Base-by-base conservation (phyloP, 371 early-diverging fungal species). In the Apophysomyces trapeziformis region DNA sequence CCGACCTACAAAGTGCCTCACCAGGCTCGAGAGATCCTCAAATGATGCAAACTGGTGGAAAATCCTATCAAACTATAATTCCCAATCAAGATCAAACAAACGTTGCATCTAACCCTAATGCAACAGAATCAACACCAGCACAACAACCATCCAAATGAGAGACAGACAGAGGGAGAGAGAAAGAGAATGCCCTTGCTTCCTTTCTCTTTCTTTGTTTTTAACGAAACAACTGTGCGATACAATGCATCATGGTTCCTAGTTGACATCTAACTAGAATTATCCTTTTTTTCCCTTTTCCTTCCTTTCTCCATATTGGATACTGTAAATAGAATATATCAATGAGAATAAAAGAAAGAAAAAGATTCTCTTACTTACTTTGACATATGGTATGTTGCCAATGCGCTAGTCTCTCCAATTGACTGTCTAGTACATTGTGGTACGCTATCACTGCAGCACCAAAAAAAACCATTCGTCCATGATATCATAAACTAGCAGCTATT, bases 1-100 rank as follows among this genome's bases (percentile, higher is more conserved):
- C 73, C 5, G 57, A 44, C 16, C 44, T 69, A 43, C 66, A 69
- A 38, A 63, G 68, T 58, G 57, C 71, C 38, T 57, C 58, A 35
- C 58, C 58, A 26, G 69, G 66, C 16, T 45, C 66, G 45, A 60
- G 39, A 18, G 56, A 45, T 45, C 35, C 56, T 68, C 41, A 43
- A 64, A 9, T 26, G 38, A 16, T 56, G 56, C 32, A 46, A 60
- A 60, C 45, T 47, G 36, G 16, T 58, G 60, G 66, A 61, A 46
- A 61, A 60, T n/a, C 32, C 32, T 26, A 26, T 26, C 32, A 26
- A 26, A 26, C 32, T 26, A 26, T 36, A 12, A 36, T 61, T 38
- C 54, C 66, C 44, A 46, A n/a, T 38, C 21, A 36, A 18, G 36
- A 18, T n/a, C 45, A 32, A 32, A 60, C 47, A 43, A 50, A 9